Base-by-base conservation (phyloP, 1,284 basidiomycete species). In the Phellopilus nigrolimitatus region DNA sequence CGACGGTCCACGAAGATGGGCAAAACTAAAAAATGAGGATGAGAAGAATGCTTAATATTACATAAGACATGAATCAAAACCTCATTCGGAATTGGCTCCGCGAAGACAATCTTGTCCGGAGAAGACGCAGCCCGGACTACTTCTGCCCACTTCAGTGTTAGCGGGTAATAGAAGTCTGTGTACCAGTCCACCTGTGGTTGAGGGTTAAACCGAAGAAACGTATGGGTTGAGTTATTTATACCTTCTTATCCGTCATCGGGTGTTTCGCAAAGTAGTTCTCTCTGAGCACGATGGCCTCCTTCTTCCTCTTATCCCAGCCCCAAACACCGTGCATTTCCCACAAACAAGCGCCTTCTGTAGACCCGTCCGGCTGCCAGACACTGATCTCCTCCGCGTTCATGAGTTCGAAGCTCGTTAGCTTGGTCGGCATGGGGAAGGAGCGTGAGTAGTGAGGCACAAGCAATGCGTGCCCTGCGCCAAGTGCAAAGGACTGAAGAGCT, bases 311-410 rank as follows among this genome's bases (percentile, higher is more conserved):
- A 61, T 93, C 86, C 88, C 89, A 98, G 1, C 83, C 80, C 95
- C 95, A 99, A 0, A 97, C 91, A 10, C 90, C 92, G 60, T 97
- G 94, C 69, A 85, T 78, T 60, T 90, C 83, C 94, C 93, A 97
- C 0, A 94, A 61, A 62, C 94, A 97, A 54, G 74, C 64, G 12
- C 84, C 88, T 38, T 68, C 58, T 0, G 85, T 85, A 13, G 84
- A 85, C 0, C 88, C 88, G 59, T 88, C 80, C 0, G 65, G 64
- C 39, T 71, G 74, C 93, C 87, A 93, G 1, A 75, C 88, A 40
- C 75, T 80, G 28, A 71, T 75, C 7, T 77, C 73, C 0, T 72
- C 64, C 1, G 73, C 61, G 60, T 91, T 90, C 9, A 90, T 67
- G 2, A 84, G 59, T 1, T 69, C 73, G 34, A 76, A 70, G 0